phyloP scores from a whole-genome alignment of 2,329 filamentous ascomycete genomes.

The Didymosphaeria variabile region DNA sequence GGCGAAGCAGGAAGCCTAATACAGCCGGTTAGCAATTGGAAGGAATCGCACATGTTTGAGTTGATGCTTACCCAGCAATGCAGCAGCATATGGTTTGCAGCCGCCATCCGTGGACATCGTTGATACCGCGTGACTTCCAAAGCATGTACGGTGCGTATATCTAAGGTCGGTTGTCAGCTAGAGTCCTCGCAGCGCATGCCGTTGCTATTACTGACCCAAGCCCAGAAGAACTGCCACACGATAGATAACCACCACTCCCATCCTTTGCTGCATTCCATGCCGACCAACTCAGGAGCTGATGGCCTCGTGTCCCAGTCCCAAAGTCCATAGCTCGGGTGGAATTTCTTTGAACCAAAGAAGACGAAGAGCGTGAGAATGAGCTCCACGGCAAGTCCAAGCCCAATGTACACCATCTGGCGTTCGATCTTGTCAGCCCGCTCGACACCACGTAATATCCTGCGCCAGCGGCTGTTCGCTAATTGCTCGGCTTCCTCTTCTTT shows the following conservation, averaged over 20 bases:
- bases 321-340: conserved; percentile 43
- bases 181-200: neutral
- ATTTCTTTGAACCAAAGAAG: conserved; percentile 44
- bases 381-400: conserved; percentile 38
- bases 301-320: conserved; percentile 40
- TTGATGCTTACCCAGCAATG: conserved; percentile 37
- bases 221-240: conserved; percentile 49
- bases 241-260: conserved; percentile 51
- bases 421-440: conserved; percentile 39
- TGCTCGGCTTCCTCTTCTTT: conserved; percentile 34
- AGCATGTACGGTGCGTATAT: conserved; percentile 46
- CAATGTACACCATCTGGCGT: conserved; percentile 39
- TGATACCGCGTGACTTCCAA: conserved; percentile 44
- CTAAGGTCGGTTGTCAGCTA: conserved; percentile 13
- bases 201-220: conserved; percentile 24
- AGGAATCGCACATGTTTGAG: neutral
- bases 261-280: conserved; percentile 39
- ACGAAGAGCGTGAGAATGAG: conserved; percentile 39
- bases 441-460: conserved; percentile 32
- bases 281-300: conserved; percentile 30
- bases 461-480: conserved; percentile 36
- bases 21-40: conserved; percentile 14
- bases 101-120: conserved; percentile 46
- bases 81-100: conserved; percentile 46
- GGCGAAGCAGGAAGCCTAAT: conserved; percentile 43